Conservation (phyloP, 177 flowering plant species). For the Vitis hybrid region DNA sequence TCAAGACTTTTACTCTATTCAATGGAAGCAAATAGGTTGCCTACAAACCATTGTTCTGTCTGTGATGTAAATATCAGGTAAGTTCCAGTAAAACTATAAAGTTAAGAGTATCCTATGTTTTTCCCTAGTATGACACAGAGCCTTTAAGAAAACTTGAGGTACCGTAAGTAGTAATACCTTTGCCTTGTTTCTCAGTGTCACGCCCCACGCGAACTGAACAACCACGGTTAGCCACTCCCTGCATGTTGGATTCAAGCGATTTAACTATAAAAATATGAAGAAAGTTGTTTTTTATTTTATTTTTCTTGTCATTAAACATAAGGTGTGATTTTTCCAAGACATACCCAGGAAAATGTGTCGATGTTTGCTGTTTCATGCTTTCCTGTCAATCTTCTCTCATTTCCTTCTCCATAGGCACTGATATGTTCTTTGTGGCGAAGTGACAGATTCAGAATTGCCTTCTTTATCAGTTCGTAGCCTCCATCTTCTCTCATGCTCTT, state of each 20-base stretch:
- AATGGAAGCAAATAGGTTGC: no score
- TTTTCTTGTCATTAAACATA: background rate
- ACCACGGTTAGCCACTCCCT: conserved; percentile 99
- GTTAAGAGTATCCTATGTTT: no score
- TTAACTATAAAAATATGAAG: background rate
- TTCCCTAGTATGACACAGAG: no score
- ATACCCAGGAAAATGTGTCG: conserved; percentile 92
- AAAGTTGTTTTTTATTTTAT: background rate
- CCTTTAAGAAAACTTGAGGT: no score
- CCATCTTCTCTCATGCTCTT: conserved; percentile 96
- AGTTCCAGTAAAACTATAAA: no score
- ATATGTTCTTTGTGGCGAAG: conserved; percentile 92
- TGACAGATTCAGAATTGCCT: conserved; percentile 88
- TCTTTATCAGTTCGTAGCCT: conserved; percentile 88
- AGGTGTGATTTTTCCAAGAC: conserved; percentile 7
- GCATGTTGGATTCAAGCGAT: conserved; percentile 5
- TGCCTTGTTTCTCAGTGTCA: conserved; percentile 88
- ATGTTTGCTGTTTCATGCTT: conserved; percentile 95
- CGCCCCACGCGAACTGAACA: conserved; percentile 97
- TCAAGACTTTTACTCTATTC: no score
- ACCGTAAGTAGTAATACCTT: conserved; percentile 51
- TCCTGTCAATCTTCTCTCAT: conserved; percentile 95
- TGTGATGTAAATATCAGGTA: no score
- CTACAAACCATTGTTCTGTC: no score
- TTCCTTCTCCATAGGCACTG: conserved; percentile 98